These are phyloP conservation scores for Eustoma russellianum DNA, from an alignment of 257 asterid genomes.

Conservation along the genomic window DNA sequence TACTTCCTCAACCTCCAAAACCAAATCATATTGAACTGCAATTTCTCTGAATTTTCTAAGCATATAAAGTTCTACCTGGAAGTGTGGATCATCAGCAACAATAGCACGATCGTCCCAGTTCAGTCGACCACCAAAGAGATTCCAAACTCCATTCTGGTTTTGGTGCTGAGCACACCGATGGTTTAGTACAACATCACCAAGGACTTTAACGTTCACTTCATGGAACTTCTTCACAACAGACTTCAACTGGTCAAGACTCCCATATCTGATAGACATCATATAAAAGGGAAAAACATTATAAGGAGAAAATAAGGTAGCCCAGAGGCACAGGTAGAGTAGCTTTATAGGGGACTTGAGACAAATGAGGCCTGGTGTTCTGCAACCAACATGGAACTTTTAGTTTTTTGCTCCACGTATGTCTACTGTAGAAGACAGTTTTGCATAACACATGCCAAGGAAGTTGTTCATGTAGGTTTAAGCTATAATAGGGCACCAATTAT, in stretches of 20 bases:
- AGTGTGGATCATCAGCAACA: slow-evolving; percentile 97
- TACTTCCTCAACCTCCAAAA: too few species aligned
- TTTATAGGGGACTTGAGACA: too few species aligned
- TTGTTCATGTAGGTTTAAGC: too few species aligned
- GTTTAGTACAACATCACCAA: slow-evolving; percentile 91
- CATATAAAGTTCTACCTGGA: slow-evolving; percentile 49
- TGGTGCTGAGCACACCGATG: slow-evolving; percentile 76
- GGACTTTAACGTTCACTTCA: slow-evolving; percentile 61
- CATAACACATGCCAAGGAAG: too few species aligned
- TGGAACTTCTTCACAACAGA: slow-evolving; percentile 59
- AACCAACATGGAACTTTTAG: too few species aligned
- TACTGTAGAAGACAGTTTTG: too few species aligned
- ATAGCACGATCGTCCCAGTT: slow-evolving; percentile 97
- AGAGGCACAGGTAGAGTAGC: too few species aligned
- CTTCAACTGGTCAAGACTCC: slow-evolving; percentile 69
- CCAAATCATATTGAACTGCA: not conserved
- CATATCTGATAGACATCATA: slow-evolving; percentile 48
- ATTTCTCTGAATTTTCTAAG: not conserved
- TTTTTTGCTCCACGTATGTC: too few species aligned
- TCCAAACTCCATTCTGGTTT: slow-evolving; percentile 92
- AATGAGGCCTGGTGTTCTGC: too few species aligned
- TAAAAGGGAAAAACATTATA: not conserved
- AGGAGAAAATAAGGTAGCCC: not conserved
- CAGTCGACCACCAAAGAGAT: slow-evolving; percentile 88
- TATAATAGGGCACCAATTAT: not conserved